These are phyloP conservation scores for Penicillium hesseltinei DNA, from an alignment of 2,329 filamentous ascomycete species.

Conservation along the genomic window DNA sequence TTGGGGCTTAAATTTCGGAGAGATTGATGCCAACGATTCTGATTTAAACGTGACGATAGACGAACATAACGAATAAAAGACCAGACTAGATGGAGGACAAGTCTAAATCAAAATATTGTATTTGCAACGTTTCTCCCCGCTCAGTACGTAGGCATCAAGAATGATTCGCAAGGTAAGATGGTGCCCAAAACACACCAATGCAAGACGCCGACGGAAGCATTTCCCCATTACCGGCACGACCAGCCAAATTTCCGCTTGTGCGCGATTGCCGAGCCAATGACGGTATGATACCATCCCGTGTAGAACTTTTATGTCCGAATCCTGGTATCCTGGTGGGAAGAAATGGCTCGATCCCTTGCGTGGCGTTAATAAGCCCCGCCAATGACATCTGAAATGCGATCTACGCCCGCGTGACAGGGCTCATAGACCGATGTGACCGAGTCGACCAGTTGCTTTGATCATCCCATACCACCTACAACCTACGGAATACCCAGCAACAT, in stretches of 20 bases:
- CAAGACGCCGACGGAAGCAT: not conserved
- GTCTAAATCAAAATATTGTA: not conserved
- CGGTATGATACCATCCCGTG: not conserved
- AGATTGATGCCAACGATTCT: not conserved
- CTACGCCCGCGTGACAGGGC: not conserved
- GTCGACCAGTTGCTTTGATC: not conserved
- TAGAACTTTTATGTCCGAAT: not conserved
- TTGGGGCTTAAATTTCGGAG: not conserved
- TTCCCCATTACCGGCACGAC: not conserved
- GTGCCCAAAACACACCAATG: not conserved
- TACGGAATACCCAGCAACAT: not conserved
- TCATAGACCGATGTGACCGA: not conserved
- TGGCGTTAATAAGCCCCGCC: not conserved
- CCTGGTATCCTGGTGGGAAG: not conserved
- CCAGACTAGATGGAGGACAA: not conserved
- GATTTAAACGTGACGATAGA: not conserved
- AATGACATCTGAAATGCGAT: not conserved
- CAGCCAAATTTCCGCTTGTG: not conserved
- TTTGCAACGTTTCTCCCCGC: not conserved
- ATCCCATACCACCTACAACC: not conserved
- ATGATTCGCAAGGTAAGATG: not conserved
- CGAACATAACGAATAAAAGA: constrained; percentile 3
- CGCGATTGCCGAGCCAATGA: constrained; percentile 1
- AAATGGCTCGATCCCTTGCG: not conserved
- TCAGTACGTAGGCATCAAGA: not conserved